Conservation (phyloP, 495 filamentous ascomycete species). For the Penicillium salamii region DNA sequence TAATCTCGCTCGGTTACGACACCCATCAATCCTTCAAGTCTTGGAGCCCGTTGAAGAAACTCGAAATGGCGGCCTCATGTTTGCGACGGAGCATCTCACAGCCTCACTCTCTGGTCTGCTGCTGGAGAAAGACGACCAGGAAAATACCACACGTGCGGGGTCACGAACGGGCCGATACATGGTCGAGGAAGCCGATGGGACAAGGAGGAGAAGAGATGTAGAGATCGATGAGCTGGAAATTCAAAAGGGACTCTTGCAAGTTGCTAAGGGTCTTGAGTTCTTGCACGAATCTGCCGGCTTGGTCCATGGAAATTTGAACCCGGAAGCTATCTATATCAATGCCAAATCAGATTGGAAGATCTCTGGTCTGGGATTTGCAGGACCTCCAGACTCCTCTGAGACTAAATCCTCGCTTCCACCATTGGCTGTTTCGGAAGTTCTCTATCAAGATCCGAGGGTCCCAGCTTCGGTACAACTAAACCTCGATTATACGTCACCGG, state of each 20-base stretch:
- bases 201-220: slow-evolving; percentile 70
- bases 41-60: slow-evolving; percentile 95
- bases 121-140: slow-evolving; percentile 88
- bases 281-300: slow-evolving; percentile 93
- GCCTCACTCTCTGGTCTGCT: slow-evolving; percentile 80
- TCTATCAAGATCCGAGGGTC: slow-evolving; percentile 80
- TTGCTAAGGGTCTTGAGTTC: slow-evolving; percentile 93
- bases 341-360: slow-evolving; percentile 99
- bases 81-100: slow-evolving; percentile 88
- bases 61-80: slow-evolving; percentile 85
- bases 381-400: slow-evolving; percentile 66
- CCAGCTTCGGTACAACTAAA: slow-evolving; percentile 82
- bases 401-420: slow-evolving; percentile 67
- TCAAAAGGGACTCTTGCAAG: slow-evolving; percentile 89
- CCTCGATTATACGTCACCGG: slow-evolving; percentile 89
- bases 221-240: slow-evolving; percentile 98
- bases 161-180: slow-evolving; percentile 76
- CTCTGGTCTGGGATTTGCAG: slow-evolving; percentile 85
- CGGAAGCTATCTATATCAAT: slow-evolving; percentile 93
- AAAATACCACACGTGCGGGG: slow-evolving; percentile 54
- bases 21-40: slow-evolving; percentile 89
- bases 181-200: slow-evolving; percentile 74
- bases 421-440: slow-evolving; percentile 76
- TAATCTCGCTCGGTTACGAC: slow-evolving; percentile 78
- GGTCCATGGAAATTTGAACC: slow-evolving; percentile 91